A percentile compares a stretch with the other conserved stretches of the same genome.
Conservation (phyloP, 768 basidiomycete species). For the Hebeloma cylindrosporum region DNA sequence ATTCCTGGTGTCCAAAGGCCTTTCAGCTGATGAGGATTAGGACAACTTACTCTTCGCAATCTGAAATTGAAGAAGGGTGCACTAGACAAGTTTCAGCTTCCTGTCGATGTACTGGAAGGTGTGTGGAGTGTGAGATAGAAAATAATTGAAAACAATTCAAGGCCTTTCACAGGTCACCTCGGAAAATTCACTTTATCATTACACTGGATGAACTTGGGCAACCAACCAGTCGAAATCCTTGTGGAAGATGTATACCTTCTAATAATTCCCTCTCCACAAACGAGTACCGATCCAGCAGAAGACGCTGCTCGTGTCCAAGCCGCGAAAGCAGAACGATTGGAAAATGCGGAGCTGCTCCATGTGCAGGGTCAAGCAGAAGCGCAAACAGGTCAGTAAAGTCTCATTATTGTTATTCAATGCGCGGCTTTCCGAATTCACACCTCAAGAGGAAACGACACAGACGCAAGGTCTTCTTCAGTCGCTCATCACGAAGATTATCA, state of each 20-base stretch:
- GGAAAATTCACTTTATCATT: slow-evolving; percentile 85
- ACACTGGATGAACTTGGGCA: slow-evolving; percentile 87
- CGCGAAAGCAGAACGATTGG: slow-evolving; percentile 84
- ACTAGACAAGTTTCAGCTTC: slow-evolving; percentile 92
- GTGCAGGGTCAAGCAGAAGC: slow-evolving; percentile 57
- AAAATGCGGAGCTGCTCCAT: slow-evolving; percentile 84
- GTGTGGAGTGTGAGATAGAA: background rate
- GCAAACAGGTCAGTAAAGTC: slow-evolving; percentile 36
- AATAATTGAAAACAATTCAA: background rate
- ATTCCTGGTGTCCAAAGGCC: background rate
- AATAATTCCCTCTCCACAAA: slow-evolving; percentile 77
- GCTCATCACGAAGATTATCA: slow-evolving; percentile 84
- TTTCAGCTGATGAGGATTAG: slow-evolving; percentile 35
- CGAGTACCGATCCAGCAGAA: slow-evolving; percentile 72
- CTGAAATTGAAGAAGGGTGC: slow-evolving; percentile 90
- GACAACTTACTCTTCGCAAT: slow-evolving; percentile 75
- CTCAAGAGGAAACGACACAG: slow-evolving; percentile 56
- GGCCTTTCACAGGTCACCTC: slow-evolving; percentile 60
- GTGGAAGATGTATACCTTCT: slow-evolving; percentile 96
- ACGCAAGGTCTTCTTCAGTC: slow-evolving; percentile 85
- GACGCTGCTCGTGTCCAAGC: slow-evolving; percentile 82
- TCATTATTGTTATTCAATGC: background rate
- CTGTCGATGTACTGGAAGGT: slow-evolving; percentile 95
- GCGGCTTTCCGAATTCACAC: slow-evolving; percentile 7
- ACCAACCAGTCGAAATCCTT: slow-evolving; percentile 86